Evolutionary conservation across 306 rosid species (phyloP).

Genomic region (Mimosa bimucronata): DNA sequence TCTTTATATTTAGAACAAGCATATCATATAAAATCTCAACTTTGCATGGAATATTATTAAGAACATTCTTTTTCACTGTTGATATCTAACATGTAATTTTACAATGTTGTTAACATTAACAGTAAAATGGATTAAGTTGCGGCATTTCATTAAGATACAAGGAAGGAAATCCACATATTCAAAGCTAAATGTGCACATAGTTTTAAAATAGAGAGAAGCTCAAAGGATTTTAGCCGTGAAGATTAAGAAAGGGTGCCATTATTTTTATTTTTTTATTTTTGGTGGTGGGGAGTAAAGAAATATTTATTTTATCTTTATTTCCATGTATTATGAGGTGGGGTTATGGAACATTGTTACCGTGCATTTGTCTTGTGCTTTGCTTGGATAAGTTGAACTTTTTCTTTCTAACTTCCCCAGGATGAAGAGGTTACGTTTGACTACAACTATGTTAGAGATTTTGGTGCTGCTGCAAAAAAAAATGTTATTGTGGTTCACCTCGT

Average conservation of each 20-base stretch:
- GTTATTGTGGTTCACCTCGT: slow-evolving; percentile 76
- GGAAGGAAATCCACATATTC: not conserved
- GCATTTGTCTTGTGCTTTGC: slow-evolving; percentile 14
- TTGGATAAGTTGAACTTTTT: not conserved
- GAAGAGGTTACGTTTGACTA: slow-evolving; percentile 81
- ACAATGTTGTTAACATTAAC: not conserved
- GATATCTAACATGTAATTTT: slow-evolving; percentile 4
- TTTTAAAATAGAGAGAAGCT: not conserved
- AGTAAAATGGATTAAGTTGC: not conserved
- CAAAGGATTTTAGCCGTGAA: not conserved
- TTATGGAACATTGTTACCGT: slow-evolving; percentile 13
- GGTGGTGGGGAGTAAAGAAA: not conserved
- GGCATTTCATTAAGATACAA: not conserved
- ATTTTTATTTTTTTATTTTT: not conserved
- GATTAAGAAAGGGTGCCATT: not conserved
- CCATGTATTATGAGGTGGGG: slow-evolving; percentile 25
- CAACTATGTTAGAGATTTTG: slow-evolving; percentile 97
- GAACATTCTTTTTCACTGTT: not conserved
- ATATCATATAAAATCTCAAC: not conserved
- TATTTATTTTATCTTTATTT: slow-evolving; percentile 9
- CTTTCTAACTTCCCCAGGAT: slow-evolving; percentile 60
- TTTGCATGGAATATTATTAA: not conserved
- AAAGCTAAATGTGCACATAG: not conserved
- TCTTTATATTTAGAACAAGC: not conserved
- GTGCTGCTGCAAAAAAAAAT: slow-evolving; percentile 99